Percentiles rank a stretch among this genome's conserved stretches.
Evolutionary conservation across 768 basidiomycete species (phyloP).

Genomic region (Podaxis sp.): DNA sequence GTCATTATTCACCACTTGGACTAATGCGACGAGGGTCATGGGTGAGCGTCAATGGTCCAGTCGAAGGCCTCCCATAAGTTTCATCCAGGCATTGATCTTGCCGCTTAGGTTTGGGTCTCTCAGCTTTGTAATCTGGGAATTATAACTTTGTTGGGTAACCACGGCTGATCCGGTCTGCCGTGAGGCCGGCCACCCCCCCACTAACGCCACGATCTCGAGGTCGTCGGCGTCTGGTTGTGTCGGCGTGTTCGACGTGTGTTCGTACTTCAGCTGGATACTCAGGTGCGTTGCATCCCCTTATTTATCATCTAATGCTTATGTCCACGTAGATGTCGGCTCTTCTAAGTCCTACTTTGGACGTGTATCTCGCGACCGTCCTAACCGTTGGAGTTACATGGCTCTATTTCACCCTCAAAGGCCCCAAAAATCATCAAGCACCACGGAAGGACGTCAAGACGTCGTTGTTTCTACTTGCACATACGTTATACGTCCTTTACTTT

Average conservation of each 20-base stretch:
- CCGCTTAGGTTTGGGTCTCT: too few relatives aligned
- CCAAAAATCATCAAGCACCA: not conserved
- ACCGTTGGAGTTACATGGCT: constrained; percentile 9
- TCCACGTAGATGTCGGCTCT: constrained; percentile 9
- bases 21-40: too few relatives aligned
- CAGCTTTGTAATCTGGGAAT: too few relatives aligned
- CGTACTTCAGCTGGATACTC: not conserved
- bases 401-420: constrained; percentile 13
- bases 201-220: not conserved
- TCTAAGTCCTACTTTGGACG: not conserved
- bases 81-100: too few relatives aligned
- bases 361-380: constrained; percentile 7
- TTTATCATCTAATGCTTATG: not conserved
- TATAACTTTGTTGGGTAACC: too few relatives aligned
- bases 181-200: not conserved
- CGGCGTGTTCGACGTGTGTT: not conserved
- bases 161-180: not conserved
- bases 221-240: not conserved
- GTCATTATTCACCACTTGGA: too few relatives aligned
- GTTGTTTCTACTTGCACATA: constrained; percentile 46
- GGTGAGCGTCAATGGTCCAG: too few relatives aligned
- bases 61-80: too few relatives aligned
- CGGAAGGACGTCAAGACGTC: constrained; percentile 25
- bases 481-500: constrained; percentile 47
- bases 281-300: not conserved